These are phyloP conservation scores for Physcomitrellopsis africana DNA, from an alignment of 225 moss, liverwort and hornwort genomes.

Conservation along the genomic window DNA sequence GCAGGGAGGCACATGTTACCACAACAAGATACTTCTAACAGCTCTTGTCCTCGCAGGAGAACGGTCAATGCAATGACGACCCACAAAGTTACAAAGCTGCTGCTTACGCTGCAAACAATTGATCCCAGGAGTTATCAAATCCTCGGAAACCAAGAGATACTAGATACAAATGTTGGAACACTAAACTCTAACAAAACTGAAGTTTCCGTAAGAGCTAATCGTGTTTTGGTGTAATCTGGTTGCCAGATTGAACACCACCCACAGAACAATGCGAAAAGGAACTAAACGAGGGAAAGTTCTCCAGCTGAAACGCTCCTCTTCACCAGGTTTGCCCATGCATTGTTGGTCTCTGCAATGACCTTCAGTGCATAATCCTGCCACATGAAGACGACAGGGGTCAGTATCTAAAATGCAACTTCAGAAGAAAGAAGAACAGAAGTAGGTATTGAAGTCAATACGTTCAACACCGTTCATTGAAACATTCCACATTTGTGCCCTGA, in stretches of 20 bases:
- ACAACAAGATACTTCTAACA: constrained; percentile 9
- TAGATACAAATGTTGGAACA: constrained; percentile 25
- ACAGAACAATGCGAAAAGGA: neutral
- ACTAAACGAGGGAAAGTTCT: constrained; percentile 64
- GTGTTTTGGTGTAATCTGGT: constrained; percentile 8
- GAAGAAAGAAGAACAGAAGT: neutral
- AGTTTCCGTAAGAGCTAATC: constrained; percentile 18
- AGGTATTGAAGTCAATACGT: neutral
- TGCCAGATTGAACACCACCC: neutral
- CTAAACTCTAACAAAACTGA: constrained; percentile 41
- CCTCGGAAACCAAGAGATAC: constrained; percentile 29
- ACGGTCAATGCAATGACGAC: constrained; percentile 1
- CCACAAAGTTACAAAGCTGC: constrained; percentile 13
- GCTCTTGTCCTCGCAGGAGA: constrained; percentile 1
- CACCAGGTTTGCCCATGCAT: constrained; percentile 91
- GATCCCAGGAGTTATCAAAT: constrained; percentile 15
- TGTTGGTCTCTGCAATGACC: constrained; percentile 87
- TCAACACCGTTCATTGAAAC: neutral
- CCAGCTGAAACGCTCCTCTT: constrained; percentile 79
- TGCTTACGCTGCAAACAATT: constrained; percentile 15
- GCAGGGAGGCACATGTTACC: neutral
- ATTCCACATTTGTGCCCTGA: neutral
- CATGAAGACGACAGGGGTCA: neutral
- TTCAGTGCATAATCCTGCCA: constrained; percentile 85
- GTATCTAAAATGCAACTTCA: neutral